Evolutionary conservation across 495 filamentous ascomycete genomes (phyloP).

Genomic region (Lophiotrema nucula): DNA sequence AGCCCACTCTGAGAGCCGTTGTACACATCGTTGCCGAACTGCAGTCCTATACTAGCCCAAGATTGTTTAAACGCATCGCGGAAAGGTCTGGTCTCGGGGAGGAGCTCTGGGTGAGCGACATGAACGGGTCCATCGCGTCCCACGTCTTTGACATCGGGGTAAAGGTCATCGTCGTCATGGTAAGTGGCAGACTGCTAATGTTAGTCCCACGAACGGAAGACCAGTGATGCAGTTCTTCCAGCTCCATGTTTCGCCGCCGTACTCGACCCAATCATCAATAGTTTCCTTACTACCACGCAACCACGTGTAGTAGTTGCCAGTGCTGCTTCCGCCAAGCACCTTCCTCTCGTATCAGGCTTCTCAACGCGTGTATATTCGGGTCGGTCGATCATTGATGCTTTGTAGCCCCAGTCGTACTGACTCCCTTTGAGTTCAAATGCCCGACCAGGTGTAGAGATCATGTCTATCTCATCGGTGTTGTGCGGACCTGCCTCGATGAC

Average conservation of each 20-base stretch:
- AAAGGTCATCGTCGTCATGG: conserved; percentile 51
- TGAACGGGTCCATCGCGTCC: conserved; percentile 53
- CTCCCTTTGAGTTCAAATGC: conserved; percentile 48
- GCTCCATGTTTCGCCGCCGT: conserved; percentile 40
- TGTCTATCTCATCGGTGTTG: conserved; percentile 44
- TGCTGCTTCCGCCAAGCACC: conserved; percentile 53
- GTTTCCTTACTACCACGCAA: conserved; percentile 41
- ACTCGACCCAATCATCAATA: conserved; percentile 46
- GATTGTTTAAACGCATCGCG: conserved; percentile 56
- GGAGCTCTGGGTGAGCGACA: conserved; percentile 55
- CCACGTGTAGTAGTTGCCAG: conserved; percentile 52
- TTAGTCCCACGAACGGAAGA: too few relatives aligned
- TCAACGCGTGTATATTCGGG: conserved; percentile 61
- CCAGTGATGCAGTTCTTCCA: conserved; percentile 47
- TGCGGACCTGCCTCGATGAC: conserved; percentile 52
- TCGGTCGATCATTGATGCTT: conserved; percentile 62
- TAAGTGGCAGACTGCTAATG: conserved; percentile 58
- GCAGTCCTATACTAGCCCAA: conserved; percentile 55
- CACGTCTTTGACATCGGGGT: conserved; percentile 49
- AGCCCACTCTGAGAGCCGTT: conserved; percentile 57
- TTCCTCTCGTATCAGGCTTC: conserved; percentile 60
- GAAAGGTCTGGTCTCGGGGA: conserved; percentile 55
- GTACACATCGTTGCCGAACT: conserved; percentile 55
- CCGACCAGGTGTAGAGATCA: conserved; percentile 48
- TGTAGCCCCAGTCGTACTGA: conserved; percentile 61